These are phyloP conservation scores for Xylaria grammica DNA, from an alignment of 495 filamentous ascomycete species.

Conservation along the genomic window DNA sequence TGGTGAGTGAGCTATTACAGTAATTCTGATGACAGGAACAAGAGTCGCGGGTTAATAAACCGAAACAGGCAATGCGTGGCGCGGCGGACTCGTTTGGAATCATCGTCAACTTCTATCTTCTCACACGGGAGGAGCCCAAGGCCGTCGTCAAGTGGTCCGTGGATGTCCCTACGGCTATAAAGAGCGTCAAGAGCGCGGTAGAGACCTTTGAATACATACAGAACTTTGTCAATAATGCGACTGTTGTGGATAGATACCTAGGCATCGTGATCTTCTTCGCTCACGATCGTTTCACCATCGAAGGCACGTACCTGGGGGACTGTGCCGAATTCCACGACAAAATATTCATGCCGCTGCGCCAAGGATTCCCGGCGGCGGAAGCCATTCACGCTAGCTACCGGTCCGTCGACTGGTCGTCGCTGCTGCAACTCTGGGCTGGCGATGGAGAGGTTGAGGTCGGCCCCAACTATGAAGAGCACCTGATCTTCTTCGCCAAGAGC, in stretches of 20 bases:
- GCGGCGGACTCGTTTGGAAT: conserved; percentile 67
- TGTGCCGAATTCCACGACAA: conserved; percentile 27
- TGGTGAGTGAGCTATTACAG: conserved; percentile 34
- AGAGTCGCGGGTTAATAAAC: background rate
- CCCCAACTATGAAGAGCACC: conserved; percentile 36
- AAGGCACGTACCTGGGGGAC: conserved; percentile 44
- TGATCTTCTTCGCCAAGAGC: conserved; percentile 56
- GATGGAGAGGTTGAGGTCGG: conserved; percentile 36
- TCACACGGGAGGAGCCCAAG: conserved; percentile 55
- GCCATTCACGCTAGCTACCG: conserved; percentile 19
- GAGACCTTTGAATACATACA: conserved; percentile 41
- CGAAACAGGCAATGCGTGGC: conserved; percentile 54
- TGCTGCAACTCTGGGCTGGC: conserved; percentile 35
- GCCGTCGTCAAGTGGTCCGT: conserved; percentile 49
- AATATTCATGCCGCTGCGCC: conserved; percentile 36
- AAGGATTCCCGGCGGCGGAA: conserved; percentile 23
- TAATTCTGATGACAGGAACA: background rate
- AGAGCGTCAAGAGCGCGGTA: conserved; percentile 29
- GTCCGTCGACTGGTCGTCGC: conserved; percentile 33
- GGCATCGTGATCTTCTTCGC: conserved; percentile 41
- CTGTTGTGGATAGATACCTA: conserved; percentile 37
- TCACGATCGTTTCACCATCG: conserved; percentile 37
- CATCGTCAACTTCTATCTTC: conserved; percentile 58
- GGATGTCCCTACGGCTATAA: conserved; percentile 32
- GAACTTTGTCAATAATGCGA: conserved; percentile 32